These are phyloP conservation scores for Cladophialophora exuberans DNA, from an alignment of 2,329 filamentous ascomycete species.

Conservation along the genomic window DNA sequence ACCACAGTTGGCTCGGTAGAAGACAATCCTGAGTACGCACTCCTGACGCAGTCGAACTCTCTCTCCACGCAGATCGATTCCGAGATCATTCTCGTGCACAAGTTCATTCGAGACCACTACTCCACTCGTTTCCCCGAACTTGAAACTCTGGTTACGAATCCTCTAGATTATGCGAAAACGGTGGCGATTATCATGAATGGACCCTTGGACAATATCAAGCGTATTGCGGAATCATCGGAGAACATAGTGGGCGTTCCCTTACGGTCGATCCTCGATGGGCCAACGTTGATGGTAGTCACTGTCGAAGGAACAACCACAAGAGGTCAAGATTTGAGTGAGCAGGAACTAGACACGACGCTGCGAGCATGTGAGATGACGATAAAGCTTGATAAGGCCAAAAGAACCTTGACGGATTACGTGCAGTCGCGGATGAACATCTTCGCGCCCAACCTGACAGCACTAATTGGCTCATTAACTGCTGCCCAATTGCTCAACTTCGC, in stretches of 20 bases:
- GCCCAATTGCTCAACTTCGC: conserved; percentile 96
- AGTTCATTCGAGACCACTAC: conserved; percentile 95
- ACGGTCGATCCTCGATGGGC: conserved; percentile 80
- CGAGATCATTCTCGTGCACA: conserved; percentile 91
- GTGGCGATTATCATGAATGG: conserved; percentile 92
- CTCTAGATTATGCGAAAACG: conserved; percentile 92
- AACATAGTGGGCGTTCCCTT: conserved; percentile 78
- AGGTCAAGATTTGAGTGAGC: conserved; percentile 73
- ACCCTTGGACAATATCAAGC: conserved; percentile 85
- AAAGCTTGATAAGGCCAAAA: conserved; percentile 84
- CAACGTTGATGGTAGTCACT: conserved; percentile 92
- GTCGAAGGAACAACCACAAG: conserved; percentile 91
- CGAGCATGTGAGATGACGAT: conserved; percentile 86
- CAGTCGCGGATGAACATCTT: conserved; percentile 97
- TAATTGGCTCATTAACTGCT: conserved; percentile 90
- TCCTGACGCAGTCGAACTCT: conserved; percentile 85
- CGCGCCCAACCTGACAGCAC: conserved; percentile 86
- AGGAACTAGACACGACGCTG: conserved; percentile 73
- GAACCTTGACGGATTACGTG: conserved; percentile 86
- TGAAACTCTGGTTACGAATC: conserved; percentile 85
- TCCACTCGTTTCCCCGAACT: conserved; percentile 91
- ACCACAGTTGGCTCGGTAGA: conserved; percentile 79
- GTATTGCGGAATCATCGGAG: conserved; percentile 72
- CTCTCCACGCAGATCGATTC: conserved; percentile 91
- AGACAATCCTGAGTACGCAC: conserved; percentile 87